A percentile compares a stretch with the other conserved stretches of the same genome.
phyloP scores from a whole-genome alignment of 148 eudicot species.

The Arctostaphylos glauca region DNA sequence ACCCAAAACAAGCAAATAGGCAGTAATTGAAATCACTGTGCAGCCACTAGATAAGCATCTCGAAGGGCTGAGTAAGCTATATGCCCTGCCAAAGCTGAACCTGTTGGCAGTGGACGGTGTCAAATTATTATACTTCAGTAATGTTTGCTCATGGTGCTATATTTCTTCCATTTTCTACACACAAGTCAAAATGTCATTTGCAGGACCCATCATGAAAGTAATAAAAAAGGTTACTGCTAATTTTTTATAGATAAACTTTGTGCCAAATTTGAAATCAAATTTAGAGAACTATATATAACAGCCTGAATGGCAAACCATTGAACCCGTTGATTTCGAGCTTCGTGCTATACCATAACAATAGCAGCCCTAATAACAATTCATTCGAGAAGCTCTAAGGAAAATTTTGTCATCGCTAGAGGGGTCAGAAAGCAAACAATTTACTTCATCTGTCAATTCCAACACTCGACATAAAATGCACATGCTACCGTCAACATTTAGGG shows the following conservation, averaged over 20 bases:
- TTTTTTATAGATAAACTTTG: not conserved
- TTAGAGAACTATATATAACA: not conserved
- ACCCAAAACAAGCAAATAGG: not conserved
- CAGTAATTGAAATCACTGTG: not conserved
- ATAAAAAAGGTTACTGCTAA: not conserved
- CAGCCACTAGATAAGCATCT: not conserved
- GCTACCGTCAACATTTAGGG: too few species aligned
- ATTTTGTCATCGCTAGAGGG: not conserved
- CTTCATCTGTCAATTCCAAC: not conserved
- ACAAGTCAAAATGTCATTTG: not conserved
- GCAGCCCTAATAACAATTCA: not conserved
- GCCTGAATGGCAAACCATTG: not conserved
- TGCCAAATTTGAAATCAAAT: not conserved
- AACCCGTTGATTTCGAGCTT: not conserved
- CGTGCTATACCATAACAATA: not conserved
- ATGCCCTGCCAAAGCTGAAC: not conserved
- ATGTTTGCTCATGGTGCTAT: not conserved
- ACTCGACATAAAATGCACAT: not conserved
- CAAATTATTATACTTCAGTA: not conserved
- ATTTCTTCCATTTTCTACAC: not conserved
- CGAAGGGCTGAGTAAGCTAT: not conserved
- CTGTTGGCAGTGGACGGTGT: not conserved
- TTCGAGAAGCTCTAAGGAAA: not conserved
- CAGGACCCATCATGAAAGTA: not conserved
- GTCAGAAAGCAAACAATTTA: conserved; percentile 2